Base-by-base conservation (phyloP, 1,284 basidiomycete species). In the Apiotrichum laibachii region DNA sequence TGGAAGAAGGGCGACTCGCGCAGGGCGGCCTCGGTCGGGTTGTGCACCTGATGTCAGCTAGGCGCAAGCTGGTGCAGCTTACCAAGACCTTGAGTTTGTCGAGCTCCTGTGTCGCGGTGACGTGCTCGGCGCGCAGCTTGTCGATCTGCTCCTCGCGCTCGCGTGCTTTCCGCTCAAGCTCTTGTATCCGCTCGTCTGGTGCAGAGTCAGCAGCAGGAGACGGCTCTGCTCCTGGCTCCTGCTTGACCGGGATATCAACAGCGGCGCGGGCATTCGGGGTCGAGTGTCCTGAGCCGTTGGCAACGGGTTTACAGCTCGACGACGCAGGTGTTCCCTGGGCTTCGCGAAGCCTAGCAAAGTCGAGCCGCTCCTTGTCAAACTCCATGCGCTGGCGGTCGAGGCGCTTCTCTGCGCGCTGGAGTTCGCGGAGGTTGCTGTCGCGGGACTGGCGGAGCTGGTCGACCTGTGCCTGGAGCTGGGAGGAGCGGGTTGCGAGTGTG, bases 351-450 rank as follows among this genome's bases (percentile, higher is more conserved):
- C 47, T 22, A 3, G 50, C 45, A 85, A 77, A 72, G 37, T 82
- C 83, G 63, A 78, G 77, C 61, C 71, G 70, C 51, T 80, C 82
- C 58, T 80, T 79, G 60, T 76, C 82, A 2, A 85, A 83, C 59
- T 81, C 82, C 72, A 89, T 91, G 67, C 82, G 83, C 53, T 86
- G 72, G 43, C 89, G 83, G 69, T 92, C 90, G 49, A 86, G 72
- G n/a, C 85, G 84, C 64, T 83, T 87, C 77, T 92, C 86, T 0
- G 86, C 84, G 8, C 80, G 78, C 8, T 83, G 70, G 31, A 92
- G 83, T 46, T 86, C 83, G 40, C 82, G 80, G 55, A 83, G 81
- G 59, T 83, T 83, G 56, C 75, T 74, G 53, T 86, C 83, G 51
- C 81, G 84, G 61, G 86, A 81, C 19, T 79, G 73, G 64, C 85